Conservation (phyloP, 768 basidiomycete genomes). For the Boletellus emodensis region DNA sequence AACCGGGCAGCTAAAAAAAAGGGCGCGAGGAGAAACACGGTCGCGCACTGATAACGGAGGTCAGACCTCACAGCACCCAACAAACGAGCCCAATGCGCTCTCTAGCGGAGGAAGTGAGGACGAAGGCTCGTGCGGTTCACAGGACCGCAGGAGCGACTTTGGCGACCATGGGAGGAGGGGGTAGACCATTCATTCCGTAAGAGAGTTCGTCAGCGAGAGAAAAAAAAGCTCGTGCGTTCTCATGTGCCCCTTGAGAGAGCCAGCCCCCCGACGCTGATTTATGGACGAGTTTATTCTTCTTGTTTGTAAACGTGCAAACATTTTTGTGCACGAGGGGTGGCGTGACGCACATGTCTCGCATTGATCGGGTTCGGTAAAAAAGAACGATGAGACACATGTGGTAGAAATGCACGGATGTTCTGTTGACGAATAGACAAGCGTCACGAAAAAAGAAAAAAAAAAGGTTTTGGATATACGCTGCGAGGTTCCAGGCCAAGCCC, state of each 20-base stretch:
- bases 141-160: slow-evolving; percentile 33
- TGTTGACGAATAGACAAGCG: not conserved
- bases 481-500: not conserved
- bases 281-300: slow-evolving; percentile 15
- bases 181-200: slow-evolving; percentile 21
- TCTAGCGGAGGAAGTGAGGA: slow-evolving; percentile 34
- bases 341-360: not conserved
- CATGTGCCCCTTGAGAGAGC: slow-evolving; percentile 12
- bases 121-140: slow-evolving; percentile 32
- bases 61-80: slow-evolving; percentile 28
- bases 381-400: not conserved
- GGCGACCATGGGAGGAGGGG: slow-evolving; percentile 34
- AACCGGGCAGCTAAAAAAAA: slow-evolving; percentile 29
- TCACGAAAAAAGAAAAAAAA: slow-evolving; percentile 1
- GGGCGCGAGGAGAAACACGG: slow-evolving; percentile 32
- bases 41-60: slow-evolving; percentile 26
- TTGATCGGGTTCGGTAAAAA: slow-evolving; percentile 6
- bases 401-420: slow-evolving; percentile 5
- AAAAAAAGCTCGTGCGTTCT: slow-evolving; percentile 14
- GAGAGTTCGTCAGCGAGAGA: slow-evolving; percentile 8
- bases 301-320: slow-evolving; percentile 6
- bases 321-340: not conserved
- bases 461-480: not conserved
- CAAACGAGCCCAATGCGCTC: slow-evolving; percentile 22
- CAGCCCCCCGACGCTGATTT: slow-evolving; percentile 11